Evolutionary conservation across 73 alveolate species (phyloP).

Genomic region (Loxodes magnus): DNA sequence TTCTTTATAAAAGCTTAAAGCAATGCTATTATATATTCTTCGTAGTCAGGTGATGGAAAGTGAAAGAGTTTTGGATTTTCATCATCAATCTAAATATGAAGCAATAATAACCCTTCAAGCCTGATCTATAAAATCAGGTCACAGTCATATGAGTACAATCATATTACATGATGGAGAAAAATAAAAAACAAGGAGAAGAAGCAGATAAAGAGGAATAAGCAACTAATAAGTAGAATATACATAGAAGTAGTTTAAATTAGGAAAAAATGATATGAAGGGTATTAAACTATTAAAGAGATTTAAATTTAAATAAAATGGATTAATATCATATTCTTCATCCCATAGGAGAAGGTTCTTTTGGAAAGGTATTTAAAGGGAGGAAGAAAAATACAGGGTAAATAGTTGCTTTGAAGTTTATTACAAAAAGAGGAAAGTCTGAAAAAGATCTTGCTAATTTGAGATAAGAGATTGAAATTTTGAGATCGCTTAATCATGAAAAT

Average conservation of each 20-base stretch:
- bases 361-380: constrained; percentile 98
- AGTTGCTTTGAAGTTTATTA: constrained; percentile 96
- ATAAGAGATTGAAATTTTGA: constrained; percentile 93
- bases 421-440: constrained; percentile 98
- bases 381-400: constrained; percentile 91
- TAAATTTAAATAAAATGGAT: constrained; percentile 72
- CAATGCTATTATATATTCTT: too few species aligned
- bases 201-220: too few species aligned
- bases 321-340: constrained; percentile 83
- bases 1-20: too few species aligned
- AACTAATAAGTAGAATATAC: too few species aligned
- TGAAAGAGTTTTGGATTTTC: too few species aligned
- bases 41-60: too few species aligned
- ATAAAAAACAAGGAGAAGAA: too few species aligned
- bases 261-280: neutral
- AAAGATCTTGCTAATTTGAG: constrained; percentile 94
- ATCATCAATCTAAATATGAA: too few species aligned
- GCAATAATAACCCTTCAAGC: too few species aligned
- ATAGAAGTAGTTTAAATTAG: neutral
- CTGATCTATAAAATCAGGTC: too few species aligned
- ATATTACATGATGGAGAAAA: too few species aligned
- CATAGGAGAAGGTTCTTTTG: constrained; percentile 99
- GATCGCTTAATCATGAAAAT: constrained; percentile 91
- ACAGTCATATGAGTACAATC: too few species aligned
- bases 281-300: neutral